Evolutionary conservation across 148 eudicot species (phyloP), one percentile per base, ranked within the genome.

Genomic region (Fagopyrum tataricum): DNA sequence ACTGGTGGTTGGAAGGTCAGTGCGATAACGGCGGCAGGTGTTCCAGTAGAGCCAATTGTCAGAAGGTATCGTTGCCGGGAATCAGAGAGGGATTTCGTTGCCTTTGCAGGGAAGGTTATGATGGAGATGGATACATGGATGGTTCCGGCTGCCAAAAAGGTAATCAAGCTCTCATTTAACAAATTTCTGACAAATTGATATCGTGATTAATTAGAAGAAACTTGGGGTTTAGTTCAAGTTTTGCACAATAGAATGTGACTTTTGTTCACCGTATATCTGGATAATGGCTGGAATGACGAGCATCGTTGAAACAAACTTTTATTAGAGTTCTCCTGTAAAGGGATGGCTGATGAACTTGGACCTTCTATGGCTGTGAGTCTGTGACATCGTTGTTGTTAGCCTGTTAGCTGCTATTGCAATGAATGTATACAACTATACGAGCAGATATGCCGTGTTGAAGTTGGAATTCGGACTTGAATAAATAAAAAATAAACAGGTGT

Each of bases 1-100:
- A 43, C 9, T 64, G 69, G 69, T 64, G 69, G 69, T 39, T 64
- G 69, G 41, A 64, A 64, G 69, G 69, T 37, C 69, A 64, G 69
- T 64, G 69, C 44, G 69, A 64, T 4, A 20, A 43, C 43, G 69
- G 69, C 43, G 43, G 11, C 0, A 64, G 69, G 69, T 64, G 69
- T 64, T 64, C 69, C 18, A 64, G 20, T 64, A 20, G 44, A 37
- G 69, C 69, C 11, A 43, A 64, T 39, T 64, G 69, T 64, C 69
- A 64, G 9, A 37, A 37, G 43, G 69, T 64, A 18, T 17, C n/a
- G 10, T 39, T 64, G 20, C n/a, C 31, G 43, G 43, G 69, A 5
- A 31, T 39, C 10, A 37, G 69, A 64, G 69, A 64, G 69, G 69
- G 69, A 5, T 64, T 64, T 9, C 69, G 69, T 3, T 64, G 69